Percentiles rank a stretch among this genome's conserved stretches.
These are phyloP conservation scores for Saccharomyces uvarum DNA, from an alignment of 1,139 yeast species.

Conservation along the genomic window DNA sequence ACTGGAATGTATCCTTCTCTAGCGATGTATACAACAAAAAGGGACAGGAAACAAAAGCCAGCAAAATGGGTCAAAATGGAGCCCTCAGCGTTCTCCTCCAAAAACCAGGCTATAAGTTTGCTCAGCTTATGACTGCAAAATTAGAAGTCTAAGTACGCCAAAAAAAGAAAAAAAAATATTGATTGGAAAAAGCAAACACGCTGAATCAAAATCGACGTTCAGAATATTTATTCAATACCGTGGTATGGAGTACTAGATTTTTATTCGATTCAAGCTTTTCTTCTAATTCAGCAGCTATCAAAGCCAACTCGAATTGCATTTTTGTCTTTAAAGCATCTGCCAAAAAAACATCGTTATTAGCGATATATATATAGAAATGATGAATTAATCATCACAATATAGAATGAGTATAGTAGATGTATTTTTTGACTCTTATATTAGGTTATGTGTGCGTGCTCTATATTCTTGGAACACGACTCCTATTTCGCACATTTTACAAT, in stretches of 20 bases:
- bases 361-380: not conserved
- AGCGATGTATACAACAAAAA: not conserved
- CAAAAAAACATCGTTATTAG: not conserved
- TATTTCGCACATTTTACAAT: slow-evolving; percentile 9
- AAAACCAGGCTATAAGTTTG: not conserved
- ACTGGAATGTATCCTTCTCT: not conserved
- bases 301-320: not conserved
- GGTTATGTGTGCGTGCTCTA: not conserved
- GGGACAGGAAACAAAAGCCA: not conserved
- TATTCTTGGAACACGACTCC: not conserved
- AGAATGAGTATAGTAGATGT: not conserved
- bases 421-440: not conserved
- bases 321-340: not conserved
- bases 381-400: not conserved
- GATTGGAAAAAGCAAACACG: not conserved
- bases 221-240: not conserved
- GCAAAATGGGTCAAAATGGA: not conserved
- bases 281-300: not conserved
- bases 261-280: not conserved
- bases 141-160: not conserved
- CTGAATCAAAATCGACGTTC: not conserved
- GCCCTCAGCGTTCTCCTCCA: not conserved
- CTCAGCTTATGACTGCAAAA: not conserved
- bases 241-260: not conserved
- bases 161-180: not conserved